phyloP scores from a whole-genome alignment of 805 yeast genomes.

The Starmerella geochares region DNA sequence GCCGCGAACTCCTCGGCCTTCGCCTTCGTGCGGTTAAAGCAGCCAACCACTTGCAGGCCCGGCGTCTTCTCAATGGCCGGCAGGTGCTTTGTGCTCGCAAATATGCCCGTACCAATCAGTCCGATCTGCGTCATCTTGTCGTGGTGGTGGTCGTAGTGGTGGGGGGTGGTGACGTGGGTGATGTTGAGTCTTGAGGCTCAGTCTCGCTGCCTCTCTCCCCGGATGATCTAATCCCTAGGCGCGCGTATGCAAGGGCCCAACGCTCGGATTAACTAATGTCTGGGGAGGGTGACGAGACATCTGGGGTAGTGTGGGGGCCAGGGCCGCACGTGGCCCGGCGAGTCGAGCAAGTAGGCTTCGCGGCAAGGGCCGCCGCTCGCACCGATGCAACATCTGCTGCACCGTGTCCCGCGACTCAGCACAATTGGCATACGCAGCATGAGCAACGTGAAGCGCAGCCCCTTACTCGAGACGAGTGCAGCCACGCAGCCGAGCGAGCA shows the following conservation, averaged over 20 bases:
- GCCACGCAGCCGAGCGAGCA: constrained; percentile 40
- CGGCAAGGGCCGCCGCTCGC: neutral
- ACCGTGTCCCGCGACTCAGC: neutral
- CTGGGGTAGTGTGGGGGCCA: neutral
- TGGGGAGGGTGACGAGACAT: too few relatives aligned
- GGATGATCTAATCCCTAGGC: neutral
- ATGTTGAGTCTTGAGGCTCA: neutral
- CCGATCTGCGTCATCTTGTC: constrained; percentile 19
- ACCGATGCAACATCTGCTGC: too few relatives aligned
- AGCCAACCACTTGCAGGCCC: constrained; percentile 51
- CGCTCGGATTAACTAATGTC: too few relatives aligned
- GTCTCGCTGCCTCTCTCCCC: too few relatives aligned
- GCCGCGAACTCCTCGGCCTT: constrained; percentile 74
- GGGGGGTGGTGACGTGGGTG: too few relatives aligned
- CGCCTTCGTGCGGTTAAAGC: constrained; percentile 70
- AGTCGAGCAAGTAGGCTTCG: neutral
- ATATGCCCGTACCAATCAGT: constrained; percentile 39
- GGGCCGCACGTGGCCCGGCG: neutral
- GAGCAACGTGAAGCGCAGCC: neutral
- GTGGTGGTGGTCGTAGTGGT: too few relatives aligned
- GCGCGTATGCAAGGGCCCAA: neutral
- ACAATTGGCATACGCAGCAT: neutral
- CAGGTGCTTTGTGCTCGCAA: constrained; percentile 73
- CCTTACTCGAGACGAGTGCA: neutral
- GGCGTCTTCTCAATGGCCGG: constrained; percentile 50